Conservation (phyloP, 441 rosid species). For the Geranium incanum region DNA sequence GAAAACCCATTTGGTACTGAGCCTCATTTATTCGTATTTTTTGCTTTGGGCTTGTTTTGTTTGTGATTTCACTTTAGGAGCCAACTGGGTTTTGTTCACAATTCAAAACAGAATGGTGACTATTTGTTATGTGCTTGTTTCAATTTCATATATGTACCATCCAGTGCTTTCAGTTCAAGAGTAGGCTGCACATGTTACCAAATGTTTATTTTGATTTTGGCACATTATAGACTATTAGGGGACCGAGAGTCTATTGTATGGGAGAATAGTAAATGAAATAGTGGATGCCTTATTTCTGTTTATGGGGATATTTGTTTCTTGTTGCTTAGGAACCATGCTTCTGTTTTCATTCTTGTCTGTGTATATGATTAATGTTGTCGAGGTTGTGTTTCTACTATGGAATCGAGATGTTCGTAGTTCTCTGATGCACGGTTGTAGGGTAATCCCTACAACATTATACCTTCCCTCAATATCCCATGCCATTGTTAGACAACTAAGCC, state of each 20-base stretch:
- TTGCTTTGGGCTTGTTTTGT: neutral
- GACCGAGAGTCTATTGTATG: too few species aligned
- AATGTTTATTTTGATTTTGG: neutral
- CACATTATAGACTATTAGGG: neutral
- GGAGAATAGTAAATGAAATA: neutral
- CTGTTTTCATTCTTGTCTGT: too few species aligned
- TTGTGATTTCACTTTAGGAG: neutral
- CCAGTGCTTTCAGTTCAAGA: too few species aligned
- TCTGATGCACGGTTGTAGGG: too few species aligned
- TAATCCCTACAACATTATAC: too few species aligned
- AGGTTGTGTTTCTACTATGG: too few species aligned
- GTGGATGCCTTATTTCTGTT: neutral
- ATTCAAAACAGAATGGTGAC: neutral
- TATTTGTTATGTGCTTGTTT: neutral
- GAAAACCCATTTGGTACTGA: neutral
- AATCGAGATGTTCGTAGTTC: too few species aligned
- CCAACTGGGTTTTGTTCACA: neutral
- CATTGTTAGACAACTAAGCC: too few species aligned
- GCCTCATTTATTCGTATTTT: neutral
- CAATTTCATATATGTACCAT: too few species aligned
- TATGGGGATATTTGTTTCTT: neutral
- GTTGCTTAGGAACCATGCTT: neutral
- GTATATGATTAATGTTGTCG: too few species aligned
- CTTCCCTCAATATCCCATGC: too few species aligned
- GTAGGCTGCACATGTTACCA: neutral